Base-by-base conservation (phyloP, 345 rosid species). In the Iberis pinnata region DNA sequence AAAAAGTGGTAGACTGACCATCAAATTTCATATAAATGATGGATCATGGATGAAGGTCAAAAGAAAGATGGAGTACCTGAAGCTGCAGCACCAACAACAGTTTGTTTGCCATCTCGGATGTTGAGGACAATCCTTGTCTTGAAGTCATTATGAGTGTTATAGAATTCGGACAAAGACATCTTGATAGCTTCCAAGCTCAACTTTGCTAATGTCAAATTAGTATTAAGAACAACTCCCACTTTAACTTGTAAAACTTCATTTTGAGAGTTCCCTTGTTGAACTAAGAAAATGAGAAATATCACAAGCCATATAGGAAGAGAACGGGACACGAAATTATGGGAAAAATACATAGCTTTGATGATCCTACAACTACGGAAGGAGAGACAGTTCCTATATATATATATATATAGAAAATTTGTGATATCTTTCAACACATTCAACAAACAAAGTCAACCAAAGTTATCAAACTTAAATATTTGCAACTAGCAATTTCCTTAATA, bases 61-160 rank as follows among this genome's bases (percentile, higher is more conserved):
- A 22, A 22, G 4, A 6, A 22, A 22, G 6, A 6, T 3, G 3
- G 6, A 22, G 6, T 67, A 70, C 73, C 78, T 74, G 70, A 53
- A 58, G 66, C 64, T 0, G 79, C 66, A 38, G 75, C 75, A 50
- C 59, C 56, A 26, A 75, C 65, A 42, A 63, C 68, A 56, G 70
- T 64, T 19, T 11, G 15, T 20, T 39, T 16, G 13, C 71, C 63
- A 26, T 75, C 68, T 44, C 59, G 50, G 8, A 66, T 8, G 47
- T 53, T 2, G 20, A 75, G 57, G 15, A 43, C 39, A 14, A 75
- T 38, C 43, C 71, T 68, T 14, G 63, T 71, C 31, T 51, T 39
- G 53, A 50, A 63, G 19, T 24, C 20, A 32, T 19, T 11, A 40
- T 75, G 22, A 32, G 12, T 18, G 6, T 27, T 63, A 47, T 71